These are phyloP conservation scores for Phoenix roebelenii DNA, from an alignment of 176 grass and related monocot species.

Conservation along the genomic window DNA sequence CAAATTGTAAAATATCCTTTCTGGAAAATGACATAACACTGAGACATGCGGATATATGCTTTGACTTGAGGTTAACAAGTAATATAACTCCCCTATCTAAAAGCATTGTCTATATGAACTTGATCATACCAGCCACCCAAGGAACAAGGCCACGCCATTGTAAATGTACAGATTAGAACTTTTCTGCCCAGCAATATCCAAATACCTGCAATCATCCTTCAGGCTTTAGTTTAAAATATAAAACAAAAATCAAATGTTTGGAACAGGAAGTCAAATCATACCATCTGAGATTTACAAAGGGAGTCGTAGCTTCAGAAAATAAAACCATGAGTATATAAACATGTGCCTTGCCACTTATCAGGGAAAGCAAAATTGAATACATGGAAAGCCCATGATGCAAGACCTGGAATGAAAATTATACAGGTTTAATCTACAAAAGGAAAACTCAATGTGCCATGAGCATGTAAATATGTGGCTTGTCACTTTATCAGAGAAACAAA, in stretches of 20 bases:
- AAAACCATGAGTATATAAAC: slow-evolving; percentile 81
- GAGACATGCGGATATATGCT: too few relatives aligned
- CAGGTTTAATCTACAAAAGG: slow-evolving; percentile 49
- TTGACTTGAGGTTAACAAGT: too few relatives aligned
- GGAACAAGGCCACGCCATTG: slow-evolving; percentile 70
- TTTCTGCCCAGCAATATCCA: slow-evolving; percentile 64
- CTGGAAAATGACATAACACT: too few relatives aligned
- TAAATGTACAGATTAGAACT: slow-evolving; percentile 44
- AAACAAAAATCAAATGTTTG: background rate
- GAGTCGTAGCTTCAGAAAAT: slow-evolving; percentile 81
- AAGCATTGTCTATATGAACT: background rate
- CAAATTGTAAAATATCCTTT: too few relatives aligned
- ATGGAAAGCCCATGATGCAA: slow-evolving; percentile 84
- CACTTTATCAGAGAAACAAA: slow-evolving; percentile 53
- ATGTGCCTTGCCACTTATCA: slow-evolving; percentile 67
- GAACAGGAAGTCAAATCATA: slow-evolving; percentile 10
- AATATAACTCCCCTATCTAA: too few relatives aligned
- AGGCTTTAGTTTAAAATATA: too few relatives aligned
- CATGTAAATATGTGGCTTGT: slow-evolving; percentile 72
- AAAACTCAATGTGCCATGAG: slow-evolving; percentile 56
- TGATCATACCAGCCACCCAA: slow-evolving; percentile 65
- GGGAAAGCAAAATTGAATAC: slow-evolving; percentile 60
- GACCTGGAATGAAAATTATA: slow-evolving; percentile 29
- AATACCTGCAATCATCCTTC: slow-evolving; percentile 42
- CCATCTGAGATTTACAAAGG: slow-evolving; percentile 92